Percentiles rank a stretch among this genome's conserved stretches.
Conservation (phyloP, 1,284 basidiomycete genomes). For the Trametes sp. region DNA sequence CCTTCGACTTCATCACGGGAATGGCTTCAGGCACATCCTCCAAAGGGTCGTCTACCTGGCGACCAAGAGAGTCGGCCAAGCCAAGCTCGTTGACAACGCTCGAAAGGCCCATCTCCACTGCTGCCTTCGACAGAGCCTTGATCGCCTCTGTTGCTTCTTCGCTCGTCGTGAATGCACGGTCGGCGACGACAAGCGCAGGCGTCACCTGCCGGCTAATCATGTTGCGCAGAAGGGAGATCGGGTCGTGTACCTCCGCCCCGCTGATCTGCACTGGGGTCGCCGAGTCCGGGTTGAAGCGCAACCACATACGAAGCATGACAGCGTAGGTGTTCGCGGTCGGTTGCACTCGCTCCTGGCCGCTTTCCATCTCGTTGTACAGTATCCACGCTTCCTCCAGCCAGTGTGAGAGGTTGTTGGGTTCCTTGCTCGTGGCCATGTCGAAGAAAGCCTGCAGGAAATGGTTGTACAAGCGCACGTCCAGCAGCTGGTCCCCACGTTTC, state of each 20-base stretch:
- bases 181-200: slow-evolving; percentile 60
- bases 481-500: slow-evolving; percentile 41
- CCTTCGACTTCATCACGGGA: slow-evolving; percentile 53
- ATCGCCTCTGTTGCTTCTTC: slow-evolving; percentile 65
- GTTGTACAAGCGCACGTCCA: slow-evolving; percentile 56
- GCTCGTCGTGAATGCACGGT: slow-evolving; percentile 60
- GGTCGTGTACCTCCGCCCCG: slow-evolving; percentile 38
- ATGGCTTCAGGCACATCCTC: slow-evolving; percentile 63
- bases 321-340: slow-evolving; percentile 72
- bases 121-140: slow-evolving; percentile 62
- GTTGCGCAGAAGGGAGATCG: slow-evolving; percentile 52
- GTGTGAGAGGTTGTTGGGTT: slow-evolving; percentile 47
- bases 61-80: slow-evolving; percentile 56
- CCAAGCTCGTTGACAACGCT: slow-evolving; percentile 64
- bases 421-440: slow-evolving; percentile 59
- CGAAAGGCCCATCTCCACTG: slow-evolving; percentile 60
- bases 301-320: slow-evolving; percentile 65
- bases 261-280: slow-evolving; percentile 27
- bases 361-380: slow-evolving; percentile 65
- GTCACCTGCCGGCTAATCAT: slow-evolving; percentile 60
- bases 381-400: slow-evolving; percentile 70
- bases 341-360: slow-evolving; percentile 52
- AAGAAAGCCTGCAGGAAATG: slow-evolving; percentile 70
- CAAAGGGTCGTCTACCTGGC: slow-evolving; percentile 51
- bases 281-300: slow-evolving; percentile 53